A percentile compares a stretch with the other conserved stretches of the same genome.
Conservation (phyloP, 2,329 filamentous ascomycete species). For the Hymenoscyphus occultus region DNA sequence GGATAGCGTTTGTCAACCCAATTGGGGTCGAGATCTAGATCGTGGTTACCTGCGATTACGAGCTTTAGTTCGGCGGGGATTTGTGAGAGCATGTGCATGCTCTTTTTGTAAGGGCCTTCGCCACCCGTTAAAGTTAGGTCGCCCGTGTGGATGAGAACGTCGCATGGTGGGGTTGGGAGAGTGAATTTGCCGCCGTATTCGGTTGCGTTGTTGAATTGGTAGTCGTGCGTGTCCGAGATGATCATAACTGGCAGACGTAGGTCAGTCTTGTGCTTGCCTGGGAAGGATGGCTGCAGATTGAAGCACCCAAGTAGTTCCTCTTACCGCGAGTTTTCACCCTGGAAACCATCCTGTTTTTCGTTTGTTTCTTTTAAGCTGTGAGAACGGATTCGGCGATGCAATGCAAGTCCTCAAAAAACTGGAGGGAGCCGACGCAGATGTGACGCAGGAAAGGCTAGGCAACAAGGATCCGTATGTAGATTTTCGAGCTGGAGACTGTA, state of each 20-base stretch:
- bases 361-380: not conserved
- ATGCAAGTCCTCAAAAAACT: not conserved
- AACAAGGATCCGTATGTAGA: too few species aligned
- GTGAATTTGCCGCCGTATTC: slow-evolving; percentile 2
- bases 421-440: not conserved
- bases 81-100: slow-evolving; percentile 25
- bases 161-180: slow-evolving; percentile 23
- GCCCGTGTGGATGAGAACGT: slow-evolving; percentile 41
- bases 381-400: not conserved
- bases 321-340: not conserved
- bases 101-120: slow-evolving; percentile 29
- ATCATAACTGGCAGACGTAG: slow-evolving; percentile 12
- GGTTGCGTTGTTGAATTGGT: slow-evolving; percentile 6
- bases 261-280: not conserved
- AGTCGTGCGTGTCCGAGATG: slow-evolving; percentile 23
- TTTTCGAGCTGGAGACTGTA: too few species aligned
- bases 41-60: slow-evolving; percentile 62
- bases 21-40: slow-evolving; percentile 45
- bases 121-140: slow-evolving; percentile 37
- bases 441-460: not conserved
- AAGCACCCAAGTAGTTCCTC: not conserved
- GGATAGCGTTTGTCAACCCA: not conserved
- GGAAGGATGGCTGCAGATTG: not conserved
- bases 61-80: slow-evolving; percentile 55
- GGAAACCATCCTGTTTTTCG: not conserved